Conservation (phyloP, 768 basidiomycete species). For the Hortiboletus flavorubellus region DNA sequence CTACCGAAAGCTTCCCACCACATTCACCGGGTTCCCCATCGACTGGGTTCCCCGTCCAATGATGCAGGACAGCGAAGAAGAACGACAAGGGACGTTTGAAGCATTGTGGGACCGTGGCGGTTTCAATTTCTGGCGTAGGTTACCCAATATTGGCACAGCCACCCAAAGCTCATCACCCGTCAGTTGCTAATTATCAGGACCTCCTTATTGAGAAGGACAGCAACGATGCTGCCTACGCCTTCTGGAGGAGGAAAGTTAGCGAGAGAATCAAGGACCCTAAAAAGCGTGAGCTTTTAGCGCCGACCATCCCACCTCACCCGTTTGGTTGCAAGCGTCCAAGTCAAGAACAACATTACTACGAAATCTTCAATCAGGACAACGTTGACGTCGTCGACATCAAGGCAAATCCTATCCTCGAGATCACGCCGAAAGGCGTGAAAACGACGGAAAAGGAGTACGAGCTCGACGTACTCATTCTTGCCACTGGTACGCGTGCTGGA, state of each 20-base stretch:
- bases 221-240: slow-evolving; percentile 1
- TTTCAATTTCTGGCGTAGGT: slow-evolving; percentile 13
- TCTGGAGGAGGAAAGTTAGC: slow-evolving; percentile 9
- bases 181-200: slow-evolving; percentile 9
- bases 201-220: not conserved
- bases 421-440: slow-evolving; percentile 4
- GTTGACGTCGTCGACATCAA: slow-evolving; percentile 9
- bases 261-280: not conserved
- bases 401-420: slow-evolving; percentile 1
- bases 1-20: not conserved
- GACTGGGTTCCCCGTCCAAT: slow-evolving; percentile 5
- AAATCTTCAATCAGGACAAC: slow-evolving; percentile 10
- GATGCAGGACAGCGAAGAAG: slow-evolving; percentile 9
- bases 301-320: slow-evolving; percentile 1
- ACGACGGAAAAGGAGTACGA: slow-evolving; percentile 5
- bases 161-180: not conserved
- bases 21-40: not conserved
- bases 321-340: slow-evolving; percentile 7
- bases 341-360: slow-evolving; percentile 8
- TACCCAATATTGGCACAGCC: no score
- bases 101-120: slow-evolving; percentile 7
- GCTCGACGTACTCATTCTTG: slow-evolving; percentile 6
- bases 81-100: slow-evolving; percentile 6
- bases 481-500: not conserved
- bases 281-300: slow-evolving; percentile 5